Conservation (phyloP, 768 basidiomycete genomes). For the Butyriboletus loyo region DNA sequence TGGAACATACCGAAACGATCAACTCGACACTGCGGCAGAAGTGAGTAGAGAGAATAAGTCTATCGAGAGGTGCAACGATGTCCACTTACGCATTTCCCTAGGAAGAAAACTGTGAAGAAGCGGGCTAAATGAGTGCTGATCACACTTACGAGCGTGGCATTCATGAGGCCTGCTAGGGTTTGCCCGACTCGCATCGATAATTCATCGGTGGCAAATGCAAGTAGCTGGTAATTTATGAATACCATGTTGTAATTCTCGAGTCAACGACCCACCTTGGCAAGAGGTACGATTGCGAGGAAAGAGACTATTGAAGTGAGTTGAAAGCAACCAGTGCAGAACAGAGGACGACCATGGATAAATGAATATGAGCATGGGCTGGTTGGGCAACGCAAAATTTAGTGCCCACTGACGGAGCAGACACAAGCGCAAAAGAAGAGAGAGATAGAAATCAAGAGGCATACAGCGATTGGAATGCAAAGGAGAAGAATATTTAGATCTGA, state of each 20-base stretch:
- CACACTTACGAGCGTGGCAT: slow-evolving; percentile 70
- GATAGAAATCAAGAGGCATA: slow-evolving; percentile 24
- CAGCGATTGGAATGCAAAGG: slow-evolving; percentile 70
- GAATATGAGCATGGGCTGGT: slow-evolving; percentile 61
- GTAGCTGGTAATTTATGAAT: slow-evolving; percentile 42
- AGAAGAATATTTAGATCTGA: slow-evolving; percentile 71
- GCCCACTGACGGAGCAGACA: slow-evolving; percentile 55
- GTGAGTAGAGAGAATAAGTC: not conserved
- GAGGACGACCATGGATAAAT: slow-evolving; percentile 51
- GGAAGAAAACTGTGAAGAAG: not conserved
- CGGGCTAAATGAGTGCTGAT: not conserved
- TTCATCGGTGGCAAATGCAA: slow-evolving; percentile 86
- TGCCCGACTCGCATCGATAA: slow-evolving; percentile 78
- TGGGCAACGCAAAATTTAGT: slow-evolving; percentile 55
- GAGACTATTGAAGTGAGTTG: slow-evolving; percentile 45
- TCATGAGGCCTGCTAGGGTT: slow-evolving; percentile 78
- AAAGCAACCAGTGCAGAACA: not conserved
- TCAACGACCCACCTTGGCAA: slow-evolving; percentile 58
- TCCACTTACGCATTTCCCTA: slow-evolving; percentile 33
- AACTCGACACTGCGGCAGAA: slow-evolving; percentile 43
- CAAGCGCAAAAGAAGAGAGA: not conserved
- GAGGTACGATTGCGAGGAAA: slow-evolving; percentile 79
- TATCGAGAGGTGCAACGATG: not conserved
- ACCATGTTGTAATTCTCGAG: not conserved
- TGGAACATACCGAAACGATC: slow-evolving; percentile 59